Conservation (phyloP, 1,284 basidiomycete genomes). For the Ustilago esculenta region DNA sequence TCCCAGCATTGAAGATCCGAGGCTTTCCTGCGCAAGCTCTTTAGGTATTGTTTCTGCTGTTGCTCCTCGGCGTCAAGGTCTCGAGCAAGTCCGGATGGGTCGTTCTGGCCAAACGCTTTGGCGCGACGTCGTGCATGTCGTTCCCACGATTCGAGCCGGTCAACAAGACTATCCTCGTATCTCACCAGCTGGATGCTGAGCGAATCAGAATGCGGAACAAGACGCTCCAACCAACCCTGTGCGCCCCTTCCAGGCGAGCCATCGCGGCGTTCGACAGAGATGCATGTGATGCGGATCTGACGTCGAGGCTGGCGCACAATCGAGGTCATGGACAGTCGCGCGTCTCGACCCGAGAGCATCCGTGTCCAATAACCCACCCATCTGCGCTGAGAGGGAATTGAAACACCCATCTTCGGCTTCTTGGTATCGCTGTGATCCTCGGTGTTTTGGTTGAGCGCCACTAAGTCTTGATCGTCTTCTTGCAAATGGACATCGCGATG, state of each 20-base stretch:
- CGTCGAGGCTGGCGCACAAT: constrained; percentile 26
- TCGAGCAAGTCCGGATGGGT: constrained; percentile 38
- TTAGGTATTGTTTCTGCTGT: constrained; percentile 35
- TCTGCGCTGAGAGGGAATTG: constrained; percentile 51
- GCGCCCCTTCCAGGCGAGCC: not conserved
- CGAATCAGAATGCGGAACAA: constrained; percentile 47
- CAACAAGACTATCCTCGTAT: constrained; percentile 47
- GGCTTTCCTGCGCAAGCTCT: constrained; percentile 28
- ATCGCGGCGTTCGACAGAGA: constrained; percentile 32
- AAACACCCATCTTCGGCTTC: constrained; percentile 51
- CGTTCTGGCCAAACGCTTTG: constrained; percentile 45
- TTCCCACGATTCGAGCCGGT: constrained; percentile 54
- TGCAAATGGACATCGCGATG: not conserved
- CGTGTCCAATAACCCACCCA: constrained; percentile 59
- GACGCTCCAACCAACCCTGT: constrained; percentile 9
- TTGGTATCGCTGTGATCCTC: constrained; percentile 30
- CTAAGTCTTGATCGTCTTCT: constrained; percentile 21
- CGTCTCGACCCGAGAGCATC: constrained; percentile 45
- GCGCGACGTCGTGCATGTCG: constrained; percentile 44
- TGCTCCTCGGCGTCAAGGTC: constrained; percentile 36
- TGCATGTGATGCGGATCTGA: constrained; percentile 46
- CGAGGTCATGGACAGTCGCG: constrained; percentile 37
- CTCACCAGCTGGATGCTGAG: constrained; percentile 48
- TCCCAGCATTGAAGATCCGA: constrained; percentile 38
- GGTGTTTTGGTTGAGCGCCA: constrained; percentile 39